Evolutionary conservation across 306 rosid genomes (phyloP).

Genomic region (Cucumis hystrix): DNA sequence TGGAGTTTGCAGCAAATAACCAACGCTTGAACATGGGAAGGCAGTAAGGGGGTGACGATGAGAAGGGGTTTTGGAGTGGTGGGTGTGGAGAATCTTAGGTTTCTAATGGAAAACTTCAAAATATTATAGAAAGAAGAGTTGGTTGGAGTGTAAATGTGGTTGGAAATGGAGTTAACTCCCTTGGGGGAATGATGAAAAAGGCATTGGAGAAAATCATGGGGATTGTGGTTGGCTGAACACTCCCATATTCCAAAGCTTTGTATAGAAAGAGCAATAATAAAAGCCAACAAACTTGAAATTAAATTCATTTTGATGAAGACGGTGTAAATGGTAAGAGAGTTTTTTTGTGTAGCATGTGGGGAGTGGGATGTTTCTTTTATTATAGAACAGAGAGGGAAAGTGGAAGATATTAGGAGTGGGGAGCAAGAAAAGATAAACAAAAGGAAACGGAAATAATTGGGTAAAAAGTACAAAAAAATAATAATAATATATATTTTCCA

Average conservation of each 20-base stretch:
- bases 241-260: too few species aligned
- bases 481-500: too few species aligned
- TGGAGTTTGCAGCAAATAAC: neutral
- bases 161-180: neutral
- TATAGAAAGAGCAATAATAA: too few species aligned
- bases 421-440: too few species aligned
- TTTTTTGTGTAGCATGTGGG: neutral
- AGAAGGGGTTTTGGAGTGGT: neutral
- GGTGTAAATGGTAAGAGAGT: too few species aligned
- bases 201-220: neutral
- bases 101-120: neutral
- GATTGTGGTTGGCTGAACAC: too few species aligned
- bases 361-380: neutral
- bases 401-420: too few species aligned
- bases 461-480: too few species aligned
- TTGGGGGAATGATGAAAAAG: neutral
- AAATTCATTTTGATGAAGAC: neutral
- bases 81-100: neutral
- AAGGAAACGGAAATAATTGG: too few species aligned
- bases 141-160: neutral
- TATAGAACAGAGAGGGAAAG: too few species aligned
- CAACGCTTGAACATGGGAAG: neutral
- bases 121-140: neutral
- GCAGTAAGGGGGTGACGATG: neutral
- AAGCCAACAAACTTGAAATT: neutral